Evolutionary conservation across 2,329 filamentous ascomycete species (phyloP).

Genomic region (Venturia nashicola): DNA sequence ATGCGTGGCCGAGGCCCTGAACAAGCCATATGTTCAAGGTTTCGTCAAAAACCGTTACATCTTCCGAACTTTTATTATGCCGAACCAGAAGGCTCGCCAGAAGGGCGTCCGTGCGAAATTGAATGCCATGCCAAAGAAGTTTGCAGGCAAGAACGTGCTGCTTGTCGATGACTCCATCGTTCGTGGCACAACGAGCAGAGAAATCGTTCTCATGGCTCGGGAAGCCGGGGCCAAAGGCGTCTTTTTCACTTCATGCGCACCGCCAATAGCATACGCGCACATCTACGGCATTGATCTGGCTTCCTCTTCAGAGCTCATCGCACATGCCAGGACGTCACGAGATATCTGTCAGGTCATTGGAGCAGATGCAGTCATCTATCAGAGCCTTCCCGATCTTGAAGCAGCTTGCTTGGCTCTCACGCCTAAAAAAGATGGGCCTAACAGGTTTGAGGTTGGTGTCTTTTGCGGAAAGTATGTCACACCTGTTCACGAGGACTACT

Average conservation of each 20-base stretch:
- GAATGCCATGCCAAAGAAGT: conserved; percentile 75
- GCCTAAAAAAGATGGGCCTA: conserved; percentile 38
- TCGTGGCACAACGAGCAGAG: conserved; percentile 67
- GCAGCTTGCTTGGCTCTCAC: conserved; percentile 64
- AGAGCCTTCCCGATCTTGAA: conserved; percentile 67
- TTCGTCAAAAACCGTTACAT: conserved; percentile 88
- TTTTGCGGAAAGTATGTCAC: conserved; percentile 85
- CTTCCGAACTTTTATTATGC: conserved; percentile 79
- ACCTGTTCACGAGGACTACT: conserved; percentile 66
- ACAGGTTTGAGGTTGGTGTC: conserved; percentile 78
- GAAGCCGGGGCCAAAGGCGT: conserved; percentile 75
- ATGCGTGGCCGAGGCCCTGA: conserved; percentile 59
- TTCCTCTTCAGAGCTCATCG: conserved; percentile 57
- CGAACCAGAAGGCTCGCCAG: conserved; percentile 66
- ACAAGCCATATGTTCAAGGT: conserved; percentile 66
- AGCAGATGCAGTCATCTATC: conserved; percentile 66
- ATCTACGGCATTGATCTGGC: conserved; percentile 75
- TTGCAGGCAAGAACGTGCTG: conserved; percentile 65
- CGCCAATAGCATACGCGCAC: conserved; percentile 72
- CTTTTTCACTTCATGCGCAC: conserved; percentile 71
- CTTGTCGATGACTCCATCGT: conserved; percentile 88
- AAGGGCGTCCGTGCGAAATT: conserved; percentile 86
- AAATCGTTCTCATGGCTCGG: conserved; percentile 72
- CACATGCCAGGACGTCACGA: conserved; percentile 49
- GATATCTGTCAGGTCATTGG: conserved; percentile 57